Evolutionary conservation across 805 yeast genomes (phyloP), one percentile per base, ranked within the genome.

Genomic region (Nakazawaea ernobii): DNA sequence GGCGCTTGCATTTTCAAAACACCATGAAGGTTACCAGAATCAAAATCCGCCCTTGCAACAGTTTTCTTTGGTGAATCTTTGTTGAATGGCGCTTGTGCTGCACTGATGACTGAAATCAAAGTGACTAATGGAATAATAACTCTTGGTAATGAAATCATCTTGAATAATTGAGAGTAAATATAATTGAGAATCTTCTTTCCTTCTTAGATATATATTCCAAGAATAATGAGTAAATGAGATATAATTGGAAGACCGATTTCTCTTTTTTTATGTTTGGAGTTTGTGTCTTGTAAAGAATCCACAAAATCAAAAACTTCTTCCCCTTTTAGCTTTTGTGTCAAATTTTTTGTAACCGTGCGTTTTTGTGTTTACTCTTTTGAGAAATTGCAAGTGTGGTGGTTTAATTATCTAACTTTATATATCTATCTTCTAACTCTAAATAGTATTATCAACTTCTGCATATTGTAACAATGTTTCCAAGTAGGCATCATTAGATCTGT

Each of bases 21-120:
- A 55, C 88, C 86, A 53, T 63, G 59, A 53, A 64, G 48, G n/a
- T 56, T 51, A 13, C 67, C 72, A 41, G 63, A 66, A 46, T 77
- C 80, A 52, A 81, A 72, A 55, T 78, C 80, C 4, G 85, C 87
- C 57, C 76, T 67, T 27, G 80, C 84, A 44, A 77, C 69, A 24
- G 73, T 68, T 49, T 69, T 68, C 37, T 66, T 69, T 7, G 83
- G 80, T 53, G 79, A 77, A 52, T 69, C 72, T 28, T 62, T 65
- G 52, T 70, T 66, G 44, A 61, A 61, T n/a, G 84, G 82, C 1
- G 86, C 86, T 46, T 67, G 63, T 20, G 56, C 69, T 7, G 73
- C 78, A 11, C 36, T n/a, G 32, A 52, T 53, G 6, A 14, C 32
- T 7, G 47, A 30, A 13, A 37, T 17, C 9, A 43, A 30, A 5